Base-by-base conservation (phyloP, 2,329 filamentous ascomycete genomes). In the Diaporthe citrichinensis region DNA sequence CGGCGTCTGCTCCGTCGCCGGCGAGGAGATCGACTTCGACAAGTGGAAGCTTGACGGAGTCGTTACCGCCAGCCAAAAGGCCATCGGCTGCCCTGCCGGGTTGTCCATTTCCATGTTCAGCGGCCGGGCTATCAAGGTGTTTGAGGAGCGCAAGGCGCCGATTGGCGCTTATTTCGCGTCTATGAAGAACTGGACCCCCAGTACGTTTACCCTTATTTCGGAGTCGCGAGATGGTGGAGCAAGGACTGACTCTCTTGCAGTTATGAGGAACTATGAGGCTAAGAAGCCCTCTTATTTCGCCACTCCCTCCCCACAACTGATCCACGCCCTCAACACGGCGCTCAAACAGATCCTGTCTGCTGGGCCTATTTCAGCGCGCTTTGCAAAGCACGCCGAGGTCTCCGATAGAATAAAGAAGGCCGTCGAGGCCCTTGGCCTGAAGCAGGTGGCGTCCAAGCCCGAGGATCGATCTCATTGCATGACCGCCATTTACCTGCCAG, bases 261-360 rank as follows among this genome's bases (percentile, higher is more conserved):
- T 99, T 85, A 98, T 99, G 96, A 92, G 97, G 87, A 98, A 98
- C 87, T 99, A 99, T 86, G 97, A 99, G 87, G 95, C 95, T 78
- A 95, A 96, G 88, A 99, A 98, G 88, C 92, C 97, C 51, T 98
- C 95, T 2, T 99, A 99, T 89, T 99, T 99, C 82, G 97, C 97
- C 51, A 99, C 97, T 1, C 97, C 97, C 0, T 95, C 96, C 6
- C 97, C 97, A 20, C 97, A 99, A 86, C 91, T 99, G 69, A 90
- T 99, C 79, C 96, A 94, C 85, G 97, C 97, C 65, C 91, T 99
- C 49, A 94, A 99, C 89, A 98, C 96, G 12, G 91, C 95, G 2
- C 89, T 99, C 39, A 93, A 89, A 74, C 95, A 98, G 84, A 97
- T 98, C 82, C 90, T 98, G 69, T 89, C 93, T n/a, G 90, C 90